Evolutionary conservation across 306 rosid genomes (phyloP).

Genomic region (Oxytropis ochrocephala): DNA sequence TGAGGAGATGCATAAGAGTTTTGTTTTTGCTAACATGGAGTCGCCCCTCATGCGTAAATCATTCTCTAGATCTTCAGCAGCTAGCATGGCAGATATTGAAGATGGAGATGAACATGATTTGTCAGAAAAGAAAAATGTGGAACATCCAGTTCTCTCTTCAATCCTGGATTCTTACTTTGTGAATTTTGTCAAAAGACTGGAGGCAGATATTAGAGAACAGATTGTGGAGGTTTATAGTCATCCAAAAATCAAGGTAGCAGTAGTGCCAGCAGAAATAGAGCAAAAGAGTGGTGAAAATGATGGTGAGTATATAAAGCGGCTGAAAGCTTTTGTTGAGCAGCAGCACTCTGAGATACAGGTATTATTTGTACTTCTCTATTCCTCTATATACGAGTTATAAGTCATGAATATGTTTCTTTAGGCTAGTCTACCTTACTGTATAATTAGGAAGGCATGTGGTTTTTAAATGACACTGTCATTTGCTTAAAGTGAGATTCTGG

Average conservation of each 20-base stretch:
- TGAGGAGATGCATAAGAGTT: constrained; percentile 78
- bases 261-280: constrained; percentile 89
- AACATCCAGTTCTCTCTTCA: constrained; percentile 71
- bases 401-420: constrained; percentile 9
- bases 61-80: constrained; percentile 74
- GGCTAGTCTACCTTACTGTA: neutral
- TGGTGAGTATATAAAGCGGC: constrained; percentile 71
- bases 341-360: constrained; percentile 96
- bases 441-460: neutral
- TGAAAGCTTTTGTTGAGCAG: constrained; percentile 77
- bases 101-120: constrained; percentile 48
- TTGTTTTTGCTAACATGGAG: constrained; percentile 44
- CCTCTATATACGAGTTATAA: constrained; percentile 2
- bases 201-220: constrained; percentile 67
- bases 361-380: constrained; percentile 15
- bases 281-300: constrained; percentile 76
- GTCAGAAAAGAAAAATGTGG: constrained; percentile 47
- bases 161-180: constrained; percentile 65
- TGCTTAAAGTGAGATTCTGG: neutral
- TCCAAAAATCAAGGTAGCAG: constrained; percentile 81
- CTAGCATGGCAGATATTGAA: constrained; percentile 80
- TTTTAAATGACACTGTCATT: neutral
- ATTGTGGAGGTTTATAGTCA: constrained; percentile 74
- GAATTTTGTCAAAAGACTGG: constrained; percentile 50
- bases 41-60: constrained; percentile 45